Base-by-base conservation (phyloP, 2,329 filamentous ascomycete genomes). In the Hymenoscyphus salicellus region DNA sequence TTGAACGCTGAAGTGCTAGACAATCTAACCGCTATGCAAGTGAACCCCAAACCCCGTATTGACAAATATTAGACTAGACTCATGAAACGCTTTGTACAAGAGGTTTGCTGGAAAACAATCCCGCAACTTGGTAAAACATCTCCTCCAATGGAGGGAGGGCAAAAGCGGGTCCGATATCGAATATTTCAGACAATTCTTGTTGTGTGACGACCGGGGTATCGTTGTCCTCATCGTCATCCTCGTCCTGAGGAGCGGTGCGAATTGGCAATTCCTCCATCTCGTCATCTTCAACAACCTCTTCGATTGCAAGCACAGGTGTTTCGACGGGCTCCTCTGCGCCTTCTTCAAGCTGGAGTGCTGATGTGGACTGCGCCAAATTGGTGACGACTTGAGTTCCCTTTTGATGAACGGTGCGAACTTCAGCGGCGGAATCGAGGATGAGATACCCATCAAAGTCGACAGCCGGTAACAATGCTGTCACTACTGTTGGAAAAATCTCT, bases 71-170 rank as follows among this genome's bases (percentile, higher is more conserved):
- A 33, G 17, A 66, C 46, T 1, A 33, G 17, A 66, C 46, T 63
- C 52, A 66, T 57, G 55, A 60, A 43, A 65, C 63, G 55, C 20
- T 62, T 60, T 65, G 58, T 38, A 74, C 72, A 55, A 80, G 69
- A 16, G 85, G 82, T 75, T 85, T 88, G 66, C 83, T 79, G 1
- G 84, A 83, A 74, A 90, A 86, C 68, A 91, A 74, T 5, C 80
- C 84, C 14, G 89, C 84, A 46, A 94, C 87, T 75, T 87, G 86
- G 75, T 89, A 87, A 74, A 93, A 93, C 79, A 92, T 84, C 67
- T 92, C 90, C 75, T 89, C 86, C 26, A 93, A 84, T 11, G 89
- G 86, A 26, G 89, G 87, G 72, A 89, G 83, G 0, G 89, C 87
- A 73, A 89, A 90, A 3, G 87, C 84, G 1, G 88, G 86, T 1